Conservation (phyloP, 192 early-diverging fungal species). For the Umbelopsis sp. region DNA sequence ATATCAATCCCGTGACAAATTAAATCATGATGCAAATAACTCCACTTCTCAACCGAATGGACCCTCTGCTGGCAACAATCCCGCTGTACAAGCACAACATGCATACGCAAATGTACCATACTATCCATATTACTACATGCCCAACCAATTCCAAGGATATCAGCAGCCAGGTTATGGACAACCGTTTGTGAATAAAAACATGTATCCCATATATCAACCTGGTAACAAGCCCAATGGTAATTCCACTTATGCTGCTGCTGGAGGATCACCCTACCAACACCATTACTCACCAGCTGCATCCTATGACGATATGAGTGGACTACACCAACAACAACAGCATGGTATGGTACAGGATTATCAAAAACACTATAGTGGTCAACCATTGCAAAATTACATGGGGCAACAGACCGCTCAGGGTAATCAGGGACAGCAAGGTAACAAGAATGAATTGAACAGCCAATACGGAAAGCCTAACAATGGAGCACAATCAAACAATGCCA, state of each 20-base stretch:
- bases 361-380: conserved; percentile 13
- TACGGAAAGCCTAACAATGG: conserved; percentile 14
- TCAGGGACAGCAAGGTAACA: not conserved
- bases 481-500: not conserved
- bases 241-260: conserved; percentile 38
- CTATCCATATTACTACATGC: conserved; percentile 78
- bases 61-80: not conserved
- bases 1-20: conserved; percentile 48
- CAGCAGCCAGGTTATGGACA: conserved; percentile 79
- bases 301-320: conserved; percentile 37
- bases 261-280: conserved; percentile 29
- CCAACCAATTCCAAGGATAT: conserved; percentile 79
- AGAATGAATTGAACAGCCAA: conserved; percentile 14
- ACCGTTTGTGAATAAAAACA: conserved; percentile 82
- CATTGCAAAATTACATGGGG: not conserved
- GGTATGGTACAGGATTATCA: conserved; percentile 13
- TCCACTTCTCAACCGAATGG: conserved; percentile 13
- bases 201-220: conserved; percentile 77
- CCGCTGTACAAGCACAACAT: conserved; percentile 40
- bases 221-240: conserved; percentile 34
- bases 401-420: not conserved
- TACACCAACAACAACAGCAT: conserved; percentile 30
- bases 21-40: conserved; percentile 37
- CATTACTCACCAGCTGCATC: conserved; percentile 18
- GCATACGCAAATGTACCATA: conserved; percentile 62